Base-by-base conservation (phyloP, 169 alveolate genomes). In the Cryptosporidium andersoni region DNA sequence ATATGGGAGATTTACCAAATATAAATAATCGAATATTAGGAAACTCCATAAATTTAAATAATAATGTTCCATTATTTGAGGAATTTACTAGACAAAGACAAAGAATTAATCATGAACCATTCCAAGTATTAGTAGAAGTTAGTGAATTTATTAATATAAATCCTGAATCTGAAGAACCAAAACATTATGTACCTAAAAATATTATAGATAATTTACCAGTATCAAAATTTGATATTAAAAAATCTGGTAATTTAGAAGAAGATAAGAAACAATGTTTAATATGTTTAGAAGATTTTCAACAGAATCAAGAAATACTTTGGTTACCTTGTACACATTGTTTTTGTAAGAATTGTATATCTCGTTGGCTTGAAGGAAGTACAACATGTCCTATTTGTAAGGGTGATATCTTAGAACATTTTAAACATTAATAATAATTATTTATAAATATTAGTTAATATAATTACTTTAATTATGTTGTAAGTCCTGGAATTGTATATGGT, bases 381-480 rank as follows among this genome's bases (percentile, higher is more conserved):
- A 89, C 64, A n/a, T 91, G 94, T 47, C 94, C 94, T 3, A 80
- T 89, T 40, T 91, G 94, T 56, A 91, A 91, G 63, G 80, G 81
- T 62, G 90, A 91, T 68, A 81, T 74, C 90, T 68, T 74, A 40
- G 67, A 43, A 45, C 85, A 74, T 36, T 74, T 74, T 74, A 11
- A 74, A 52, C 16, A 2, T 34, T 14, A 65, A 52, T 4, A 66
- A 37, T 39, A 4, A 8, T 36, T 36, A 36, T 40, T 11, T 25
- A 66, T 37, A 48, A 40, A 37, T 42, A 9, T 62, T 40, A 51
- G 49, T 2, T 62, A 37, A 37, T 12, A 37, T 37, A 37, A 37
- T 37, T 62, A 62, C 52, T 5, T 36, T 12, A 8, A 34, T 62
- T 47, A 7, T 7, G 36, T 62, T 62, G 37, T 62, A 62, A 62